These are phyloP conservation scores for Leccinum fallax DNA, from an alignment of 1,284 basidiomycete genomes.

Conservation along the genomic window DNA sequence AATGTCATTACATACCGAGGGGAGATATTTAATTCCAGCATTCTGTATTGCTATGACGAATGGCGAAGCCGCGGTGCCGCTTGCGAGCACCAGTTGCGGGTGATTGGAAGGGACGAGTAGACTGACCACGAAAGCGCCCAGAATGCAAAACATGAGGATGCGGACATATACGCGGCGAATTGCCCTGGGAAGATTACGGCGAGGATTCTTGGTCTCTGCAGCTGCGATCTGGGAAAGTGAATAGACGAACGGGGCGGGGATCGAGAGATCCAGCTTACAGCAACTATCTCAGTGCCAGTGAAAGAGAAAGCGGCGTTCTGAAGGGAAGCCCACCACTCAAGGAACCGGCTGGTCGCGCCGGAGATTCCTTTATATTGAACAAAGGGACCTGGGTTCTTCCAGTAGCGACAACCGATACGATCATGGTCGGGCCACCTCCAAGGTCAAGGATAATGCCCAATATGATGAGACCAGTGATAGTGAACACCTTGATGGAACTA, in stretches of 20 bases:
- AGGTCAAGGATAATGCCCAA: constrained; percentile 52
- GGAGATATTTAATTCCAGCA: constrained; percentile 65
- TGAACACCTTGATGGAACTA: constrained; percentile 61
- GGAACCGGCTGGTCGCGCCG: constrained; percentile 54
- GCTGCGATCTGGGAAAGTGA: constrained; percentile 54
- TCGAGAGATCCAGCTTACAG: constrained; percentile 48
- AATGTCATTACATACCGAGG: constrained; percentile 39
- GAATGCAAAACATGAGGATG: constrained; percentile 67
- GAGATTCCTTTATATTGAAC: constrained; percentile 45
- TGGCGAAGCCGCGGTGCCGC: constrained; percentile 58
- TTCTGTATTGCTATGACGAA: constrained; percentile 69
- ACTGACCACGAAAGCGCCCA: constrained; percentile 54
- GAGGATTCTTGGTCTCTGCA: constrained; percentile 58
- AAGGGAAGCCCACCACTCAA: constrained; percentile 56
- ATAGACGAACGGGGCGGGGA: background rate
- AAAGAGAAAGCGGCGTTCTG: constrained; percentile 71
- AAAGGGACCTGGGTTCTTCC: constrained; percentile 61
- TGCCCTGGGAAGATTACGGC: constrained; percentile 57
- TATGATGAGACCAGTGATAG: constrained; percentile 51
- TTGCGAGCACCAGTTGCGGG: constrained; percentile 43
- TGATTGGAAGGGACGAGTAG: constrained; percentile 64
- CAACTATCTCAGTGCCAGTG: constrained; percentile 78
- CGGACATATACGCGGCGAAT: constrained; percentile 72
- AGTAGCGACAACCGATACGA: constrained; percentile 52
- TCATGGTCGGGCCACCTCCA: constrained; percentile 62